Conservation (phyloP, 2,329 filamentous ascomycete species). For the Aspergillus texensis region DNA sequence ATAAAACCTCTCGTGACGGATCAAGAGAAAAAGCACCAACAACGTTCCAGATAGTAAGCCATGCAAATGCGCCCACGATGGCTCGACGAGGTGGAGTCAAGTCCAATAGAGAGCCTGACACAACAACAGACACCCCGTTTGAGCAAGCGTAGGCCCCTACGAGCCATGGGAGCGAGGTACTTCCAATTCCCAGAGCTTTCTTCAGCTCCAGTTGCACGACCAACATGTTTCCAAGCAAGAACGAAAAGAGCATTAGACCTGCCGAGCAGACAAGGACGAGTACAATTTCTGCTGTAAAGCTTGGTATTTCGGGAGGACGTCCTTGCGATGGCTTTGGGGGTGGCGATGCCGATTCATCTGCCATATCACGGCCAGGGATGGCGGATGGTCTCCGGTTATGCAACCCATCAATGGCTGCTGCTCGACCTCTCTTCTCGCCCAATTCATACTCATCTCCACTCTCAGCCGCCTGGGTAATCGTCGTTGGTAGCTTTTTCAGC, state of each 20-base stretch:
- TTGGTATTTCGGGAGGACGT: slow-evolving; percentile 44
- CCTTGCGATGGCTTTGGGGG: slow-evolving; percentile 32
- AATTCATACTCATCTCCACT: slow-evolving; percentile 19
- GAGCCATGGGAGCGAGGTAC: slow-evolving; percentile 47
- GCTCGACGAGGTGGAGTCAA: slow-evolving; percentile 44
- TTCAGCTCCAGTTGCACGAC: slow-evolving; percentile 44
- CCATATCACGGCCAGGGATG: neutral
- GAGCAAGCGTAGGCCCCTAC: slow-evolving; percentile 46
- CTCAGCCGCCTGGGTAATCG: slow-evolving; percentile 17
- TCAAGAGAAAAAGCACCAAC: slow-evolving; percentile 41
- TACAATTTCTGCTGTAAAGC: slow-evolving; percentile 43
- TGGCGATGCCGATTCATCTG: slow-evolving; percentile 24
- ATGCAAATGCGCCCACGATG: slow-evolving; percentile 48
- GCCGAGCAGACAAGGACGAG: slow-evolving; percentile 47
- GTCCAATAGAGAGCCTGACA: slow-evolving; percentile 42
- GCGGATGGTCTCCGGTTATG: slow-evolving; percentile 21
- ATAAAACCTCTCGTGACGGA: slow-evolving; percentile 37
- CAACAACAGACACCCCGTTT: slow-evolving; percentile 47
- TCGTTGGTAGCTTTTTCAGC: slow-evolving; percentile 21
- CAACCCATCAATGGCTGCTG: slow-evolving; percentile 14
- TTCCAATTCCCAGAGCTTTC: slow-evolving; percentile 41
- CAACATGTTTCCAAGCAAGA: slow-evolving; percentile 46
- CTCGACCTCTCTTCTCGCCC: slow-evolving; percentile 6
- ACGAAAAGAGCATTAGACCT: slow-evolving; percentile 48
- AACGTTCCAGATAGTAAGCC: slow-evolving; percentile 46